A percentile compares a stretch with the other conserved stretches of the same genome.
phyloP scores from a whole-genome alignment of 2,329 filamentous ascomycete genomes.

The Ceratocystis huliohia region DNA sequence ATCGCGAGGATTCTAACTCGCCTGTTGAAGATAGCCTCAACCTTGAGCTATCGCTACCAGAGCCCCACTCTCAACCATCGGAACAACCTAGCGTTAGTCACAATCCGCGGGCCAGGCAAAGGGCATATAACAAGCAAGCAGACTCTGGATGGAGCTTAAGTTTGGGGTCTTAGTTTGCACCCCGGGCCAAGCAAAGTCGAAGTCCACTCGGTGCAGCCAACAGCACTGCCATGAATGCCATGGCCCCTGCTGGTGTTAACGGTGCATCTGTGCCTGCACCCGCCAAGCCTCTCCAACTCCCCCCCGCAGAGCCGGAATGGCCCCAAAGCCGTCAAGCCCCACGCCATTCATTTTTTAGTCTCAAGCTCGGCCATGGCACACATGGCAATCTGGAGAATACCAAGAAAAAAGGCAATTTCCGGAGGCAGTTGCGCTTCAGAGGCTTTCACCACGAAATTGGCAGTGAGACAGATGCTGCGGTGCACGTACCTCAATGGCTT shows the following conservation, averaged over 20 bases:
- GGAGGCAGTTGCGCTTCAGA: background rate
- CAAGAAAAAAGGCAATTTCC: background rate
- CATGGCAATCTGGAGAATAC: background rate
- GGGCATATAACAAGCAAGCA: constrained; percentile 8
- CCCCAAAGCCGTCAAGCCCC: background rate
- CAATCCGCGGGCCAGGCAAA: background rate
- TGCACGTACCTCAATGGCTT: constrained; percentile 6
- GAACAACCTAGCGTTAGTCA: background rate
- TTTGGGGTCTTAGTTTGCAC: constrained; percentile 15
- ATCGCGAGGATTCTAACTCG: background rate
- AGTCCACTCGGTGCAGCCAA: background rate
- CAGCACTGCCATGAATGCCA: background rate
- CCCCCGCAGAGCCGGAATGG: background rate
- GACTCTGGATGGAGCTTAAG: constrained; percentile 14
- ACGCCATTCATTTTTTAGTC: constrained; percentile 6
- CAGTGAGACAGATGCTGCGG: constrained; percentile 4
- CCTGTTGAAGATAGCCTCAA: background rate
- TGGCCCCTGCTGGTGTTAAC: background rate
- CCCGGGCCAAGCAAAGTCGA: constrained; percentile 11
- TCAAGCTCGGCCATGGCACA: background rate
- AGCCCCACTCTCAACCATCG: background rate
- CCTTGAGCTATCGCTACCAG: background rate
- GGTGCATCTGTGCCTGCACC: background rate
- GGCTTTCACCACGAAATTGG: background rate
- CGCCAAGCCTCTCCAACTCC: background rate